phyloP scores from a whole-genome alignment of 1,284 basidiomycete genomes.

The Ceratobasidium sp. region DNA sequence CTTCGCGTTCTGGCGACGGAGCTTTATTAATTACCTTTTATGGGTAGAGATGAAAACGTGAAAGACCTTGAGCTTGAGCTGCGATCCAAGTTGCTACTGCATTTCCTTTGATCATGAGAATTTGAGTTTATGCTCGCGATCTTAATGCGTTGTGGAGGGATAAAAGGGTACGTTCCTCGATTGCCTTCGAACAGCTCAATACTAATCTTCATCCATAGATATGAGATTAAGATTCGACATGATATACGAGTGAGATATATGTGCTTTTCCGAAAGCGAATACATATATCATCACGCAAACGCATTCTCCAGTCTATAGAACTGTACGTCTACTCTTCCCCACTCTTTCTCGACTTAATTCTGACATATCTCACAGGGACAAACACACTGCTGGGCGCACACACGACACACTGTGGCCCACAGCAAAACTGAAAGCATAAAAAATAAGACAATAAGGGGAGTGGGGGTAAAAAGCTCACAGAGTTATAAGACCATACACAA shows the following conservation, averaged over 20 bases:
- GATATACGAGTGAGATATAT: neutral
- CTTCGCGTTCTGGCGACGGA: neutral
- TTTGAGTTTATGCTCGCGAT: no score
- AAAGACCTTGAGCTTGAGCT: no score
- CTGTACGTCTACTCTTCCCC: slow-evolving; percentile 9
- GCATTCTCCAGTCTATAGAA: neutral
- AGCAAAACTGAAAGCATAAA: neutral
- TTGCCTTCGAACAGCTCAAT: no score
- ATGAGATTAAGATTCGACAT: neutral
- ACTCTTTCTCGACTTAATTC: neutral
- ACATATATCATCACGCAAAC: neutral
- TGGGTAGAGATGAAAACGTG: no score
- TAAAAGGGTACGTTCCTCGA: no score
- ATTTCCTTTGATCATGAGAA: no score
- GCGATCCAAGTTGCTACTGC: no score
- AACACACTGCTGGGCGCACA: neutral
- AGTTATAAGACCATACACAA: slow-evolving; percentile 46
- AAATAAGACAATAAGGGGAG: no score
- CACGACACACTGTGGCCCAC: slow-evolving; percentile 6
- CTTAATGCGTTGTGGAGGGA: no score
- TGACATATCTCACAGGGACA: neutral
- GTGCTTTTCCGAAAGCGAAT: neutral
- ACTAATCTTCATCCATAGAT: no score
- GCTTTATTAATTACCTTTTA: no score
- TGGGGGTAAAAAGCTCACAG: slow-evolving; percentile 26